Base-by-base conservation (phyloP, 371 early-diverging fungal genomes). In the Nematocida ausubeli region DNA sequence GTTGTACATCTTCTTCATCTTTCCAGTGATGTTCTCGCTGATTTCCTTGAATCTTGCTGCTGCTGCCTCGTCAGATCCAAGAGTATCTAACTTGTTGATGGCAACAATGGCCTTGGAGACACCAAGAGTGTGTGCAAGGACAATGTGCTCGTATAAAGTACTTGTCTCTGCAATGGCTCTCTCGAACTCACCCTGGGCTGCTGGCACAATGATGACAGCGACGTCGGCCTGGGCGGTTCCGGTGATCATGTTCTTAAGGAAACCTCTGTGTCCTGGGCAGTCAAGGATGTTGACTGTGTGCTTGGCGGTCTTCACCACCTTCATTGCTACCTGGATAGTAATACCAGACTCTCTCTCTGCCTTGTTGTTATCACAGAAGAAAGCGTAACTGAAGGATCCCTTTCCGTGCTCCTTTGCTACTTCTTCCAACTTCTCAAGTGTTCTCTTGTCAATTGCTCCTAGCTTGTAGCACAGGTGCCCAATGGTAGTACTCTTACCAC, bases 161-260 rank as follows among this genome's bases (percentile, higher is more conserved):
- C 95, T 92, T 89, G 90, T 85, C 26, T 65, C 79, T 89, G 81
- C 58, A 49, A 84, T 75, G 5, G 82, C 84, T 34, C 78, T 72
- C 54, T 84, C 84, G 58, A 86, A 86, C 50, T 82, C 92, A 81
- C 94, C 94, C 80, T 95, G 95, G 35, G 94, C 93, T 69, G 95
- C 95, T 42, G 96, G 92, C 24, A 96, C 95, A 57, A 97, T 92
- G 84, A 97, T 92, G 81, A 97, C 95, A 52, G 94, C 98, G 73
- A 96, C 95, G 83, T 98, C 98, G 81, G 87, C 88, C 60, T 94
- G 93, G 56, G 96, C 94, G 80, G 97, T 96, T 85, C 98, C 97
- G 80, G 95, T 94, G 85, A 97, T 95, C 95, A 96, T 96, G 90
- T 96, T 98, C 90, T 96, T 98, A 85, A 98, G 92, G 88, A 95